Percentiles rank a stretch among this genome's conserved stretches.
Evolutionary conservation across 2,329 filamentous ascomycete species (phyloP).

Genomic region (Diplodia sapinea): DNA sequence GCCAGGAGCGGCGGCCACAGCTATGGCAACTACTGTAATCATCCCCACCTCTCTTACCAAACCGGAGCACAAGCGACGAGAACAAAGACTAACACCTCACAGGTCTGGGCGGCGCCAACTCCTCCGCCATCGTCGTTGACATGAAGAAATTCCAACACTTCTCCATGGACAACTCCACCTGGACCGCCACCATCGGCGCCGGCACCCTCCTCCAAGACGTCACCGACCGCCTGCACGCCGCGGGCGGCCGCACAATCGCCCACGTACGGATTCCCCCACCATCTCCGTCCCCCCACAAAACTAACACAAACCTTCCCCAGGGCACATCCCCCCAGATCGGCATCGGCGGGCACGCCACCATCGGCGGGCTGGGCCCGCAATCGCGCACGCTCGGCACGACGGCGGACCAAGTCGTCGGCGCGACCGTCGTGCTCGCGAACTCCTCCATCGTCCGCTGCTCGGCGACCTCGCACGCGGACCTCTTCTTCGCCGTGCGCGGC

Average conservation of each 20-base stretch:
- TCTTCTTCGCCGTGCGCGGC: conserved; percentile 52
- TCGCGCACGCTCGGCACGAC: conserved; percentile 44
- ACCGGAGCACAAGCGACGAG: neutral
- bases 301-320: neutral
- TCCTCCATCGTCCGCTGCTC: conserved; percentile 49
- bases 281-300: neutral
- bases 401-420: conserved; percentile 45
- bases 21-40: conserved; percentile 57
- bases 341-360: conserved; percentile 46
- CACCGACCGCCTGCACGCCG: conserved; percentile 43
- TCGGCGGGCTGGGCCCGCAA: conserved; percentile 45
- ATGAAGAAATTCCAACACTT: conserved; percentile 57
- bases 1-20: conserved; percentile 69
- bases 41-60: neutral
- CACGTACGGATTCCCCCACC: conserved; percentile 46
- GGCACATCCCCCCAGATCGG: conserved; percentile 45
- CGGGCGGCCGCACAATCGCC: conserved; percentile 51
- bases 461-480: conserved; percentile 44
- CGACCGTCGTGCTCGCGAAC: conserved; percentile 49
- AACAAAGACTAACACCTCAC: neutral
- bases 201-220: conserved; percentile 56
- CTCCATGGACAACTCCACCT: conserved; percentile 50
- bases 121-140: conserved; percentile 57
- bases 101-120: conserved; percentile 55
- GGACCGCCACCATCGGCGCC: conserved; percentile 55